Evolutionary conservation across 2,329 filamentous ascomycete species (phyloP), one percentile per base, ranked within the genome.

Genomic region (Coleophoma eucalyptorum): DNA sequence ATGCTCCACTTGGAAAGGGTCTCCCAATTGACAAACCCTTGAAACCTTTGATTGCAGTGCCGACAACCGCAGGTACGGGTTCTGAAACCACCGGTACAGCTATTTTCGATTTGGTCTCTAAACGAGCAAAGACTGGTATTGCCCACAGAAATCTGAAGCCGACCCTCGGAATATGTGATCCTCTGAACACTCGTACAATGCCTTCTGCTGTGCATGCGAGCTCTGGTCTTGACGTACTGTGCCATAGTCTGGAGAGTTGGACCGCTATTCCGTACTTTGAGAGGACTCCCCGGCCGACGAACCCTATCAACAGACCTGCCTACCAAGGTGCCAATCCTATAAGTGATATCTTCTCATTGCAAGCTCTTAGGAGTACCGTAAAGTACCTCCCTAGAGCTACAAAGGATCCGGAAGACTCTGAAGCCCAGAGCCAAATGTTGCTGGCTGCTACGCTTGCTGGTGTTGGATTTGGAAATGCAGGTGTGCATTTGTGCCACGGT

Each of bases 261-360:
- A 99, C 94, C 1, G 94, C 94, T 2, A 97, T 99, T 56, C 95
- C 95, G 0, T 99, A 90, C 74, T 79, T 89, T 61, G 87, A 96
- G 75, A 84, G 94, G 46, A 83, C 78, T 0, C 94, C 94, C 0
- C 79, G 93, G 3, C 95, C 95, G 0, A 72, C 81, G 4, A 97
- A 99, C 67, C 94, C 95, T 0, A 89, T 99, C 60, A 79, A 93
- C 53, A 80, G 94, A 4, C 94, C 94, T 0, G 92, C 94, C 0
- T 99, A 99, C 66, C 94, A 99, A 69, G 94, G 94, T 38, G 91
- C 94, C 6, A 99, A 99, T 67, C 94, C 94, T 2, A 99, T 99
- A 61, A 95, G 89, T 41, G 94, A 99, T 67, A 93, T 99, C 58
- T 99, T 99, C 75, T 95, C 90, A 3, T 78, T 99, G 18, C 86